Evolutionary conservation across 2,329 filamentous ascomycete species (phyloP), one percentile per base, ranked within the genome.

Genomic region (Emericellopsis cladophorae): DNA sequence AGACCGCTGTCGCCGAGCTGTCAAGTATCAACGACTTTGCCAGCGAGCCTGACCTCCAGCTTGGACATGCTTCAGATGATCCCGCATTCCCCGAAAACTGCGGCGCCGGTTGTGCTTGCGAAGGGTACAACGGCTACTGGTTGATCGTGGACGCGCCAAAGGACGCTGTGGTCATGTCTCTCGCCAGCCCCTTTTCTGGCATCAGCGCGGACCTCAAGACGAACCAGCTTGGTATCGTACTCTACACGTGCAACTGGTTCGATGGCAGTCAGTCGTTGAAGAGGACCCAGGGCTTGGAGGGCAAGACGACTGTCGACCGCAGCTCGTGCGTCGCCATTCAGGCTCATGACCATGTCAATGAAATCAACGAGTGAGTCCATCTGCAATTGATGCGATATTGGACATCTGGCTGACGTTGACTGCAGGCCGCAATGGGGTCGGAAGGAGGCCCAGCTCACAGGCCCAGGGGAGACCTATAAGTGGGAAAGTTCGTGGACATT

Each of bases 271-370:
- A 70, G 3, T 55, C 67, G 1, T 51, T 81, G 42, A 81, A 81
- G 61, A 67, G 64, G 36, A 76, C 72, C 1, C 77, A 81, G 60
- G 75, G 75, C 12, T 63, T 72, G 33, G 52, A 48, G 18, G 55
- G 51, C 3, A 54, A 58, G n/a, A 58, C 52, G 35, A 65, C 56
- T 46, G 68, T 76, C 7, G 62, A 65, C 42, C 57, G 81, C 55
- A 81, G 79, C 51, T 81, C 79, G 16, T 88, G 82, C 53, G 56
- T 87, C 7, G 84, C 85, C 26, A 76, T 88, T 54, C 84, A 88
- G 61, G 78, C 83, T 3, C 76, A 87, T 56, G 81, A 84, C 54
- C 88, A 78, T 67, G 83, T 84, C 44, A 81, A 87, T 55, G 82
- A 74, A 3, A 84, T 88, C 58, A 88, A 87, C 56, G 72, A 83